Evolutionary conservation across 306 rosid species (phyloP), one percentile per base, ranked within the genome.

Genomic region (Cicer cuneatum): DNA sequence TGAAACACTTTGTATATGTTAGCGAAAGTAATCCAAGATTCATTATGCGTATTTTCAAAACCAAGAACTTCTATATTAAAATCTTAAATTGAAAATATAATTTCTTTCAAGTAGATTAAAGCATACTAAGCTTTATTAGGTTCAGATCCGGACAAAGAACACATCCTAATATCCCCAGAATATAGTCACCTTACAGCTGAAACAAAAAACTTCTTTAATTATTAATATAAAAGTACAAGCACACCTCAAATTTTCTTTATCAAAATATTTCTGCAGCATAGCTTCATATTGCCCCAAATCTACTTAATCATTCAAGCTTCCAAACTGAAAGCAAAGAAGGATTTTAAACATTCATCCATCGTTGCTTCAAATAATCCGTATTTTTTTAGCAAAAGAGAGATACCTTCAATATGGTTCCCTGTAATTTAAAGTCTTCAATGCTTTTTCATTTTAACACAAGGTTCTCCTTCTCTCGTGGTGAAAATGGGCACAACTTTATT

Each of bases 181-280:
- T 35, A 24, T 53, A 62, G n/a, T 19, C 70, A 37, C 64, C 64
- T 63, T 24, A 19, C 37, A n/a, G 71, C 19, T 29, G 18, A 2
- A 53, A 29, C 41, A 71, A 21, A 57, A 58, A 43, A 29, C 67
- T 58, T 58, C 45, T 48, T 49, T 41, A 49, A 54, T 47, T 64
- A 54, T 47, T 64, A 63, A 24, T 4, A 15, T n/a, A 49, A 42
- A 59, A 54, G n/a, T 15, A 61, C 69, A 19, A 43, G 69, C 60
- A 49, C 41, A 62, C 16, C 75, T 49, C 71, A 66, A 76, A 58
- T 66, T 59, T 82, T 37, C 77, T 69, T 18, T 18, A 18, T 13
- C 6, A 48, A 41, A 66, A 71, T 21, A 40, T 45, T 66, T 52
- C 38, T 16, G 72, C 24, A 58, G 38, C 39, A 51, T 21, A 61